Evolutionary conservation across 106 monocot species (phyloP).

Genomic region (Chionographis japonica): DNA sequence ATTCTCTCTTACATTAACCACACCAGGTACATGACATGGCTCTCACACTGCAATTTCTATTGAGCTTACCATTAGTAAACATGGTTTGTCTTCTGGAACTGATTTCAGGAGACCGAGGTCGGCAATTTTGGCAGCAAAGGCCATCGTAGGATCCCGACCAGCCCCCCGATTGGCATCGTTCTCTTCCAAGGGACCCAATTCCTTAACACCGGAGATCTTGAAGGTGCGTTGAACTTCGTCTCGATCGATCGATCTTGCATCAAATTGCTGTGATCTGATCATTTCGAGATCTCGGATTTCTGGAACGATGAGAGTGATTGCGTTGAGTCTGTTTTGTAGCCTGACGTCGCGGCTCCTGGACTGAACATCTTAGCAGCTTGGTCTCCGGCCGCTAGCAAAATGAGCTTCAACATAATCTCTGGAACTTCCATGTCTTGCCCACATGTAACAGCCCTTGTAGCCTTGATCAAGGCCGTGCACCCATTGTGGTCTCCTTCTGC

Average conservation of each 20-base stretch:
- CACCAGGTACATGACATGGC: conserved; percentile 47
- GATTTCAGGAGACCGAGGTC: conserved; percentile 49
- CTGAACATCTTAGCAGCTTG: conserved; percentile 90
- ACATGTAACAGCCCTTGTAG: conserved; percentile 78
- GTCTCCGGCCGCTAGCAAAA: conserved; percentile 64
- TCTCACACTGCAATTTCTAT: not conserved
- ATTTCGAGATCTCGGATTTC: not conserved
- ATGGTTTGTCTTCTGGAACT: not conserved
- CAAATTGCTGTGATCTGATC: not conserved
- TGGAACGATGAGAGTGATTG: too few species aligned
- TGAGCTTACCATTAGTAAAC: not conserved
- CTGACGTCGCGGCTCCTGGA: conserved; percentile 81
- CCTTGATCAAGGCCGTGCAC: conserved; percentile 67
- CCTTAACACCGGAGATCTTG: conserved; percentile 73
- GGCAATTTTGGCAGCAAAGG: conserved; percentile 54
- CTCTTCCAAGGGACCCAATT: conserved; percentile 93
- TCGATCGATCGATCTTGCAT: not conserved
- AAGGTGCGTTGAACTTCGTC: conserved; percentile 38
- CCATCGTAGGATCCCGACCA: conserved; percentile 38
- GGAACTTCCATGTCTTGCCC: conserved; percentile 98
- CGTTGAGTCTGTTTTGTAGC: conserved; percentile 31
- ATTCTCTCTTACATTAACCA: conserved; percentile 65
- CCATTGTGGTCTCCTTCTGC: conserved; percentile 90
- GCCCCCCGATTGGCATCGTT: conserved; percentile 74
- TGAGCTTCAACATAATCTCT: conserved; percentile 70